phyloP scores from a whole-genome alignment of 768 basidiomycete species.

The Boletus rubroflammeus region DNA sequence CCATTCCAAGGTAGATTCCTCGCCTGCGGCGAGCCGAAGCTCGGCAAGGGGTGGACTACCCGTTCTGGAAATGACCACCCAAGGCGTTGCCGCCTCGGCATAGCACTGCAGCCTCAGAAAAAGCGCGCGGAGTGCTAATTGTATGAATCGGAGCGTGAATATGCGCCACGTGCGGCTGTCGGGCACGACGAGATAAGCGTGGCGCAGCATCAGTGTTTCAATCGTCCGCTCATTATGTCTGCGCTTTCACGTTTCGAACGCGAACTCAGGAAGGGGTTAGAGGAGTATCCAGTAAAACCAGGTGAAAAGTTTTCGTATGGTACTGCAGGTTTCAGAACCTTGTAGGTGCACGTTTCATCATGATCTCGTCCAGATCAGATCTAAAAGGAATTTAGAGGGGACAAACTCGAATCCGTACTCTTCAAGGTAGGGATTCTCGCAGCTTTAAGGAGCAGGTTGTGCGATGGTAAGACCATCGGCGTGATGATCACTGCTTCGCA shows the following conservation, averaged over 20 bases:
- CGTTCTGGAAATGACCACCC: no score
- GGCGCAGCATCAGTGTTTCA: not conserved
- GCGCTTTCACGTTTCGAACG: slow-evolving; percentile 35
- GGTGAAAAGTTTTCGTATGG: slow-evolving; percentile 79
- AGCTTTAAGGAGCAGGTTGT: slow-evolving; percentile 82
- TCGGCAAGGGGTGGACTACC: no score
- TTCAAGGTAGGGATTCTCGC: slow-evolving; percentile 92
- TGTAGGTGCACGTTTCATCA: slow-evolving; percentile 48
- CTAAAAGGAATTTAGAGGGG: slow-evolving; percentile 45
- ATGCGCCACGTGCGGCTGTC: no score
- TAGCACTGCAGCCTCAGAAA: no score
- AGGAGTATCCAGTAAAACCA: slow-evolving; percentile 69
- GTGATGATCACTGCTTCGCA: slow-evolving; percentile 99
- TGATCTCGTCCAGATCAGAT: slow-evolving; percentile 6
- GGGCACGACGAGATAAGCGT: no score
- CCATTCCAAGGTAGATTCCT: no score
- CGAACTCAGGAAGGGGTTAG: slow-evolving; percentile 46
- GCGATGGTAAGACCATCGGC: slow-evolving; percentile 90
- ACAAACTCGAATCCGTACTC: slow-evolving; percentile 80
- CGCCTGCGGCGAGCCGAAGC: no score
- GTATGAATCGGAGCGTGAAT: no score
- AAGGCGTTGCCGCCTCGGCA: no score
- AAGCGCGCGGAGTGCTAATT: no score
- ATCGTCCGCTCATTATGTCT: slow-evolving; percentile 28
- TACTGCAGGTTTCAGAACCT: slow-evolving; percentile 90